phyloP scores from a whole-genome alignment of 768 basidiomycete genomes.

The Leccinum incarnatum region DNA sequence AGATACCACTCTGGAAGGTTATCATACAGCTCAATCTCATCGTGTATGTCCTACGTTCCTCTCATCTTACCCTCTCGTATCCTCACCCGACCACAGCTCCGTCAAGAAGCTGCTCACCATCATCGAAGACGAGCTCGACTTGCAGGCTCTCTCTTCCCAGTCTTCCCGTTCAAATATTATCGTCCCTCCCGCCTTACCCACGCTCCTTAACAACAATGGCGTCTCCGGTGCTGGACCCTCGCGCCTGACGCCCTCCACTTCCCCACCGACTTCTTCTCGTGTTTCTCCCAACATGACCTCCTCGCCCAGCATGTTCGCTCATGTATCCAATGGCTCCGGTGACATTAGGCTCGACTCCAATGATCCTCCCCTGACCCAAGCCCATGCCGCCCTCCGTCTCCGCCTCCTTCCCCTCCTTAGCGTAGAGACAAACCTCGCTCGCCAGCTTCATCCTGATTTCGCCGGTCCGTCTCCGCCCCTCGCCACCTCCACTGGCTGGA shows the following conservation, averaged over 20 bases:
- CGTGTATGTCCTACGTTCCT: constrained; percentile 34
- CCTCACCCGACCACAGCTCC: constrained; percentile 37
- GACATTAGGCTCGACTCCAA: background rate
- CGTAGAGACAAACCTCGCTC: constrained; percentile 52
- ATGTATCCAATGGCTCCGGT: background rate
- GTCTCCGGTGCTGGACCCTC: background rate
- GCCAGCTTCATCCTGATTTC: constrained; percentile 46
- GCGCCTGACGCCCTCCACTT: background rate
- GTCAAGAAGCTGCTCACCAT: constrained; percentile 56
- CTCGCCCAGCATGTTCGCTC: background rate
- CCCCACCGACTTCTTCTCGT: background rate
- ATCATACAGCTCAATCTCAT: constrained; percentile 72
- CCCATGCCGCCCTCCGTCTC: constrained; percentile 31
- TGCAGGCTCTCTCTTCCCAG: constrained; percentile 3
- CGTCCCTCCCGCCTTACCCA: constrained; percentile 22
- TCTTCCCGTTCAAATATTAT: constrained; percentile 8
- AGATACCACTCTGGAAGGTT: constrained; percentile 58
- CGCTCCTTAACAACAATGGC: background rate
- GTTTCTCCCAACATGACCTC: background rate
- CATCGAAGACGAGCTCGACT: constrained; percentile 46
- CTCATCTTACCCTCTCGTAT: background rate
- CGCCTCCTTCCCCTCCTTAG: constrained; percentile 51
- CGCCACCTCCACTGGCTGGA: constrained; percentile 24
- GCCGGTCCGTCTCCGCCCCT: constrained; percentile 24
- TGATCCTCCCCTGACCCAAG: constrained; percentile 21